Conservation (phyloP, 352 stramenopile species). For the Phytophthora pluvialis region DNA sequence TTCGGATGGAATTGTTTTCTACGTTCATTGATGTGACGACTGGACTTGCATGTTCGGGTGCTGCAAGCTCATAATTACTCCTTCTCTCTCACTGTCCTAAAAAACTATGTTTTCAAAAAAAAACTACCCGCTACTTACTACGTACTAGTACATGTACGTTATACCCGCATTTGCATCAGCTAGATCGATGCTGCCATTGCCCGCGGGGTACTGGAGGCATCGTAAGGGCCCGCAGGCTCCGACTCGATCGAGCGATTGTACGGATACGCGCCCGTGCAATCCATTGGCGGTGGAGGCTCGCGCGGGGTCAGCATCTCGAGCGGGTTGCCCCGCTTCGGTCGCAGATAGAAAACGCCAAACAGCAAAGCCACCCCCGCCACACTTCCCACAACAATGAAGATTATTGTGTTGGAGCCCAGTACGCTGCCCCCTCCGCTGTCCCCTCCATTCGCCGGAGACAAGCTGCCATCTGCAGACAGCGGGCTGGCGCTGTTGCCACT, state of each 20-base stretch:
- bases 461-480: slow-evolving; percentile 21
- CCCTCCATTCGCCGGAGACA: slow-evolving; percentile 25
- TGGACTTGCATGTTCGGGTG: neutral
- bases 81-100: slow-evolving; percentile 4
- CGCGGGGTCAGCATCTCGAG: slow-evolving; percentile 33
- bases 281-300: slow-evolving; percentile 25
- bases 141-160: neutral
- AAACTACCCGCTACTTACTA: slow-evolving; percentile 29
- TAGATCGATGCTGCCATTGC: slow-evolving; percentile 25
- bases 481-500: slow-evolving; percentile 28
- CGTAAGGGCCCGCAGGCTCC: slow-evolving; percentile 34
- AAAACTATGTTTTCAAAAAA: slow-evolving; percentile 21
- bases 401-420: slow-evolving; percentile 32
- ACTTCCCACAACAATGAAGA: slow-evolving; percentile 43
- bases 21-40: slow-evolving; percentile 9
- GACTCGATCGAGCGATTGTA: slow-evolving; percentile 33
- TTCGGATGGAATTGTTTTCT: neutral
- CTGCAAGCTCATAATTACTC: slow-evolving; percentile 26
- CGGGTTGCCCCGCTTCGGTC: slow-evolving; percentile 31
- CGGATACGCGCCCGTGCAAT: slow-evolving; percentile 29
- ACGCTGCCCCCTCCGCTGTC: slow-evolving; percentile 13
- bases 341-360: slow-evolving; percentile 42
- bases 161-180: neutral
- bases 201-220: slow-evolving; percentile 39
- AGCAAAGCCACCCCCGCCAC: slow-evolving; percentile 36